Percentiles rank a stretch among this genome's conserved stretches.
phyloP scores from a whole-genome alignment of 164 flowering plant species.

The Echeveria elegans region DNA sequence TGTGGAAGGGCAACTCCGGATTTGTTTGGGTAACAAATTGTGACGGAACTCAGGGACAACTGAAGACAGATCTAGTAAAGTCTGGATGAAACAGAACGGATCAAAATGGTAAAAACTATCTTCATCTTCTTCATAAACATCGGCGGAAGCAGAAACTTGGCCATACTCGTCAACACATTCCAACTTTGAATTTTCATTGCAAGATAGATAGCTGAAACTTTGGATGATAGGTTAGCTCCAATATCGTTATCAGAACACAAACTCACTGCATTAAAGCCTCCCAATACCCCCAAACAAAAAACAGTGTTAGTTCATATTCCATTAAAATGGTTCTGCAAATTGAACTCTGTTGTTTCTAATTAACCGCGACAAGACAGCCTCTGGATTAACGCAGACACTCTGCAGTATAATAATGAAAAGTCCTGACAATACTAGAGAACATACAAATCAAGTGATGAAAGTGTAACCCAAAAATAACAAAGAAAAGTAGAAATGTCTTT shows the following conservation, averaged over 20 bases:
- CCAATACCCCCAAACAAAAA: slow-evolving; percentile 13
- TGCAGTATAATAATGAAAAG: neutral
- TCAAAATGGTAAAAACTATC: slow-evolving; percentile 88
- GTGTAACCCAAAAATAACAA: neutral
- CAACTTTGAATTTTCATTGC: slow-evolving; percentile 78
- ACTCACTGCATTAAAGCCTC: slow-evolving; percentile 13
- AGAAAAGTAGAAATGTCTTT: slow-evolving; percentile 3
- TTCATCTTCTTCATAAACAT: slow-evolving; percentile 51
- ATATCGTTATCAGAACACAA: slow-evolving; percentile 24
- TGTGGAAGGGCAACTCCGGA: slow-evolving; percentile 89
- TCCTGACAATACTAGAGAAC: neutral
- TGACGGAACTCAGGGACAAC: slow-evolving; percentile 87
- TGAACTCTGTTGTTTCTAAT: slow-evolving; percentile 6
- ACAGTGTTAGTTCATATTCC: slow-evolving; percentile 20
- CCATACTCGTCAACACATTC: slow-evolving; percentile 75
- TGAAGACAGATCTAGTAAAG: slow-evolving; percentile 69
- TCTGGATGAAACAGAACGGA: slow-evolving; percentile 84
- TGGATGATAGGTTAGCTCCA: slow-evolving; percentile 36
- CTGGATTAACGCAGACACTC: too few relatives aligned
- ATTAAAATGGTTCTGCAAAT: neutral
- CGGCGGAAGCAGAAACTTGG: slow-evolving; percentile 46
- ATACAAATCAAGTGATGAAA: neutral
- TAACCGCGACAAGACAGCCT: too few relatives aligned
- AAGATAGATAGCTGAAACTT: slow-evolving; percentile 64
- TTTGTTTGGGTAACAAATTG: slow-evolving; percentile 78